Percentiles rank a stretch among this genome's conserved stretches.
phyloP scores from a whole-genome alignment of 1,284 basidiomycete species.

The Pterula multifida region DNA sequence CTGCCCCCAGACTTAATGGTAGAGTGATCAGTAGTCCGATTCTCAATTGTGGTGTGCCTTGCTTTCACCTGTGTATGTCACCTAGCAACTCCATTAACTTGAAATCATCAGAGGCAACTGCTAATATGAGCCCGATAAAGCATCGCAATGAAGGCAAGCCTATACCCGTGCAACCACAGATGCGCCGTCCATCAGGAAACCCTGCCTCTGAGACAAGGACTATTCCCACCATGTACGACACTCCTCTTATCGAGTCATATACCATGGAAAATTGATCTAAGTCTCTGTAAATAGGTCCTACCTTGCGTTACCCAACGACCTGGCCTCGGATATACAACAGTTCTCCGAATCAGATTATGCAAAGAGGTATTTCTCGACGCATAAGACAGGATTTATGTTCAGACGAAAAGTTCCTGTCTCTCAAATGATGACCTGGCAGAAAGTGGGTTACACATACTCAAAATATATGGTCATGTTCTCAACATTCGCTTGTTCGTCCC shows the following conservation, averaged over 20 bases:
- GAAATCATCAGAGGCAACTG: constrained; percentile 29
- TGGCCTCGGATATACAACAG: constrained; percentile 72
- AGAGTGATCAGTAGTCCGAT: constrained; percentile 57
- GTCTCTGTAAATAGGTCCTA: constrained; percentile 32
- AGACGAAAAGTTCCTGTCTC: constrained; percentile 66
- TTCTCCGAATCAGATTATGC: constrained; percentile 80
- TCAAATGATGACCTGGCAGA: constrained; percentile 86
- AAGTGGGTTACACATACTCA: too few species aligned
- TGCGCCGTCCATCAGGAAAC: constrained; percentile 15
- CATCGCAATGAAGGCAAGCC: constrained; percentile 50
- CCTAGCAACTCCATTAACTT: constrained; percentile 24
- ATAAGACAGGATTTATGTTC: constrained; percentile 76
- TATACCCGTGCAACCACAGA: constrained; percentile 43
- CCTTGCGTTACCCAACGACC: constrained; percentile 62
- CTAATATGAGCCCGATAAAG: constrained; percentile 63
- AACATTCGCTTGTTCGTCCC: constrained; percentile 3
- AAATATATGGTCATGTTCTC: constrained; percentile 2
- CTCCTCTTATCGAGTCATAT: neutral
- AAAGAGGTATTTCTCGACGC: constrained; percentile 79
- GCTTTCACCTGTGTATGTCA: constrained; percentile 7
- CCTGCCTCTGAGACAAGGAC: constrained; percentile 11
- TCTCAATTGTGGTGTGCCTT: constrained; percentile 43
- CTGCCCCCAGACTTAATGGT: constrained; percentile 35
- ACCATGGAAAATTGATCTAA: neutral
- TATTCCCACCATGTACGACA: neutral